phyloP scores from a whole-genome alignment of 2,329 filamentous ascomycete species.

The Colletotrichum somersetense region DNA sequence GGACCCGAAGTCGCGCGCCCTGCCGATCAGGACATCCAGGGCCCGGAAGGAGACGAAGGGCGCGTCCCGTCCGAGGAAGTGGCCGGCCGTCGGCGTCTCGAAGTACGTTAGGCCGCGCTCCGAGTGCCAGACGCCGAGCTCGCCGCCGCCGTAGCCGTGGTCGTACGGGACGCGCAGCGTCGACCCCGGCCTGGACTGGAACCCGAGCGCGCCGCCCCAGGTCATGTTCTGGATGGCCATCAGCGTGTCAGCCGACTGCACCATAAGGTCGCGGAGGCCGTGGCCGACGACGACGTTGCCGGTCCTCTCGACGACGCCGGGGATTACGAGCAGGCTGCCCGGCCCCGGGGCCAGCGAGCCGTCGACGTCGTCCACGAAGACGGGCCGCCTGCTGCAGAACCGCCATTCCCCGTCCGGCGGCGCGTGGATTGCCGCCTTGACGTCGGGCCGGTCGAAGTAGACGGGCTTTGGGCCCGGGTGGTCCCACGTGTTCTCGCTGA shows the following conservation, averaged over 20 bases:
- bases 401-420: slow-evolving; percentile 54
- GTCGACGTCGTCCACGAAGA: slow-evolving; percentile 60
- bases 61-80: slow-evolving; percentile 77
- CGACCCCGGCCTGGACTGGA: slow-evolving; percentile 69
- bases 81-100: slow-evolving; percentile 72
- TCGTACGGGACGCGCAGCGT: slow-evolving; percentile 76
- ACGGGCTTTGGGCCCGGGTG: slow-evolving; percentile 70
- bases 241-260: slow-evolving; percentile 77
- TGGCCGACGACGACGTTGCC: slow-evolving; percentile 81
- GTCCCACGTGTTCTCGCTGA: slow-evolving; percentile 75
- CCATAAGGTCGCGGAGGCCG: slow-evolving; percentile 76
- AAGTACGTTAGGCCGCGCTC: slow-evolving; percentile 83
- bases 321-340: slow-evolving; percentile 57
- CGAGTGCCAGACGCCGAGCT: slow-evolving; percentile 76
- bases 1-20: slow-evolving; percentile 61
- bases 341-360: slow-evolving; percentile 9
- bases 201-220: slow-evolving; percentile 78
- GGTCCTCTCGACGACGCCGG: slow-evolving; percentile 77
- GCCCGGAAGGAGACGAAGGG: slow-evolving; percentile 77
- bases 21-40: slow-evolving; percentile 80
- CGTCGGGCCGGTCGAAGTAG: slow-evolving; percentile 79
- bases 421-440: slow-evolving; percentile 77
- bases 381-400: slow-evolving; percentile 58
- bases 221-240: slow-evolving; percentile 86
- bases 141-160: slow-evolving; percentile 64